Percentiles rank a stretch among this genome's conserved stretches.
phyloP scores from a whole-genome alignment of 768 basidiomycete species.

The Tricholoma terreum region DNA sequence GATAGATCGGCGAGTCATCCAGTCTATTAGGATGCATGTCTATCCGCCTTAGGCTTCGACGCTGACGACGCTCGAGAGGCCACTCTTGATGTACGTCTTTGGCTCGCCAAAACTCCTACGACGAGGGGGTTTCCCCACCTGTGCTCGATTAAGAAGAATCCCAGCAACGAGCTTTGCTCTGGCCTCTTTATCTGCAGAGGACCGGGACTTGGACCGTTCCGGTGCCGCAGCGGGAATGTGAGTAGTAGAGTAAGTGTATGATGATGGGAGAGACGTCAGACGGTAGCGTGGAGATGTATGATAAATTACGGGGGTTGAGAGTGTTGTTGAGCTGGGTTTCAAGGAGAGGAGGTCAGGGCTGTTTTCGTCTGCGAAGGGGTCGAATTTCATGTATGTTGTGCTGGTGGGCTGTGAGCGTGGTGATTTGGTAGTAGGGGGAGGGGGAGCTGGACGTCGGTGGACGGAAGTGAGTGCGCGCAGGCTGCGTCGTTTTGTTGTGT shows the following conservation, averaged over 20 bases:
- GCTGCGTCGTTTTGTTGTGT: slow-evolving; percentile 11
- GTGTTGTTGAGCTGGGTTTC: not conserved
- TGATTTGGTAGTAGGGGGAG: slow-evolving; percentile 1
- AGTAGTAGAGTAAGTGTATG: not conserved
- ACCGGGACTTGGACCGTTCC: not conserved
- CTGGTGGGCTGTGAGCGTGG: slow-evolving; percentile 9
- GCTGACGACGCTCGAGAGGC: slow-evolving; percentile 48
- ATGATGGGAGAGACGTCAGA: not conserved
- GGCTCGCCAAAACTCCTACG: slow-evolving; percentile 27
- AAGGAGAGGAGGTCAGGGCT: not conserved
- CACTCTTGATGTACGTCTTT: slow-evolving; percentile 49
- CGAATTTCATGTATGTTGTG: slow-evolving; percentile 16
- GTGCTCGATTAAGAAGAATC: slow-evolving; percentile 52
- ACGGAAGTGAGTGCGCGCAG: slow-evolving; percentile 3
- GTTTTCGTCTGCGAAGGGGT: slow-evolving; percentile 21
- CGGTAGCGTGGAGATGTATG: slow-evolving; percentile 4
- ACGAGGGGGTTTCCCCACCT: slow-evolving; percentile 49
- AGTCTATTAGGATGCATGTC: not conserved
- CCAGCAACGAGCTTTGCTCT: slow-evolving; percentile 55
- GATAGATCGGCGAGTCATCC: not conserved
- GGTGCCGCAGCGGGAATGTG: not conserved
- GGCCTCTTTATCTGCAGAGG: slow-evolving; percentile 20
- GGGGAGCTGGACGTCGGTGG: slow-evolving; percentile 4
- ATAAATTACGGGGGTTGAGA: slow-evolving; percentile 4
- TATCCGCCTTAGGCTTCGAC: slow-evolving; percentile 31